Conservation (phyloP, 768 basidiomycete species). For the Boletus insuetus region DNA sequence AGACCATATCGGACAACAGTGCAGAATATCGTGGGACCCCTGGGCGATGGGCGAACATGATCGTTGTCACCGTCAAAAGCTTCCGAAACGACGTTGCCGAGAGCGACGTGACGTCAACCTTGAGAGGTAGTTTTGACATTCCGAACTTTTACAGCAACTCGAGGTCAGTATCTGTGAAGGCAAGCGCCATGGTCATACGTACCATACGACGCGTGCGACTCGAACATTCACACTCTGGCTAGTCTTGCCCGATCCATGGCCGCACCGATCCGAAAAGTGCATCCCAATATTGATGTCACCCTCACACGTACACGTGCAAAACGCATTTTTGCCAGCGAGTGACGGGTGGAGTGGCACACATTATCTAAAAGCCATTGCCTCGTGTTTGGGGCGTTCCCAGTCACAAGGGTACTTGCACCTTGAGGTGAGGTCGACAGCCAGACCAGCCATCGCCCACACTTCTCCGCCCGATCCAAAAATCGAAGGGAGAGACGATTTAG, state of each 20-base stretch:
- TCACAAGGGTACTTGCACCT: constrained; percentile 12
- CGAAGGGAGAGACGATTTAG: not conserved
- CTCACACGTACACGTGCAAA: constrained; percentile 20
- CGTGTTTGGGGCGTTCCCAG: constrained; percentile 23
- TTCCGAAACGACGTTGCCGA: too few relatives aligned
- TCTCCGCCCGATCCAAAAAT: not conserved
- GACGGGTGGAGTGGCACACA: constrained; percentile 17
- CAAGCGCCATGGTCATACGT: too few relatives aligned
- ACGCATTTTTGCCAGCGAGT: constrained; percentile 16
- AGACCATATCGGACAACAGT: too few relatives aligned
- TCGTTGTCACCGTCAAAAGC: too few relatives aligned
- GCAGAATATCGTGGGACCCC: too few relatives aligned
- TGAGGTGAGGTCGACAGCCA: constrained; percentile 4
- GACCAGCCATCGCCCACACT: not conserved
- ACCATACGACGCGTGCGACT: too few relatives aligned
- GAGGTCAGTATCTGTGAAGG: too few relatives aligned
- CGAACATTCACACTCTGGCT: too few relatives aligned
- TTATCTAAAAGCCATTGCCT: constrained; percentile 31
- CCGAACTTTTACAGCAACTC: too few relatives aligned
- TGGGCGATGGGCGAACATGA: too few relatives aligned
- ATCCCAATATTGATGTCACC: not conserved
- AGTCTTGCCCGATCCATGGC: constrained; percentile 5
- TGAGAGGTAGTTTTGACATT: too few relatives aligned
- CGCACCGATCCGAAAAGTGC: constrained; percentile 5
- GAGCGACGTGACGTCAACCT: too few relatives aligned